A percentile compares a stretch with the other conserved stretches of the same genome.
Evolutionary conservation across 768 basidiomycete genomes (phyloP).

Genomic region (Suillus americanus): DNA sequence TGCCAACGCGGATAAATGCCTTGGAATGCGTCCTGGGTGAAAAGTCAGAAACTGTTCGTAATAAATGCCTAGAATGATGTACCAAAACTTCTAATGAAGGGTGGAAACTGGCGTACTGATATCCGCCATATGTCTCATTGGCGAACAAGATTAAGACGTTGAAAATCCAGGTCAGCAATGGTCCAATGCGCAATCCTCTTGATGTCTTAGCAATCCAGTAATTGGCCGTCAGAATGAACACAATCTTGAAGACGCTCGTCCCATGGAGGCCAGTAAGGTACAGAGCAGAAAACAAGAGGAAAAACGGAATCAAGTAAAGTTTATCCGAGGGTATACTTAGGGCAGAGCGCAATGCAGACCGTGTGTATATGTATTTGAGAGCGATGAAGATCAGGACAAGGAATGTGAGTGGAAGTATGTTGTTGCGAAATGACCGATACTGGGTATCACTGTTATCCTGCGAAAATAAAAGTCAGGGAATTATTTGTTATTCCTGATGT

Average conservation of each 20-base stretch:
- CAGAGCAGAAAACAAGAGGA: conserved; percentile 56
- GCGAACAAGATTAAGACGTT: conserved; percentile 72
- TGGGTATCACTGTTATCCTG: conserved; percentile 94
- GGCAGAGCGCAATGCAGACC: conserved; percentile 20
- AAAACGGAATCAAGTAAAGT: conserved; percentile 53
- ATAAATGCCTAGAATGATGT: conserved; percentile 24
- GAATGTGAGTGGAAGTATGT: conserved; percentile 59
- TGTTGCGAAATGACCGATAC: conserved; percentile 84
- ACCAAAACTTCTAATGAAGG: conserved; percentile 62
- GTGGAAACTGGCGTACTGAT: conserved; percentile 58
- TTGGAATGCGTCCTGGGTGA: conserved; percentile 55
- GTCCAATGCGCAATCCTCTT: conserved; percentile 43
- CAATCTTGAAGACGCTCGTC: conserved; percentile 72
- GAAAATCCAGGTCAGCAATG: conserved; percentile 71
- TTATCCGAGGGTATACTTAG: conserved; percentile 27
- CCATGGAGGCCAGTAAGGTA: conserved; percentile 82
- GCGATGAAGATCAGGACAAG: conserved; percentile 55
- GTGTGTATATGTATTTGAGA: conserved; percentile 52
- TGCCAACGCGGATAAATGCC: conserved; percentile 94
- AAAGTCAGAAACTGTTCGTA: conserved; percentile 5
- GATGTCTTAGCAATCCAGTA: conserved; percentile 57
- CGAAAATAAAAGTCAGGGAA: neutral
- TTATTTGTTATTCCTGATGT: neutral
- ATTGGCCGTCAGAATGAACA: conserved; percentile 69
- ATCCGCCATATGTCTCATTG: conserved; percentile 78